Percentiles rank a stretch among this genome's conserved stretches.
These are phyloP conservation scores for Podospora didyma DNA, from an alignment of 495 filamentous ascomycete genomes.

Conservation along the genomic window DNA sequence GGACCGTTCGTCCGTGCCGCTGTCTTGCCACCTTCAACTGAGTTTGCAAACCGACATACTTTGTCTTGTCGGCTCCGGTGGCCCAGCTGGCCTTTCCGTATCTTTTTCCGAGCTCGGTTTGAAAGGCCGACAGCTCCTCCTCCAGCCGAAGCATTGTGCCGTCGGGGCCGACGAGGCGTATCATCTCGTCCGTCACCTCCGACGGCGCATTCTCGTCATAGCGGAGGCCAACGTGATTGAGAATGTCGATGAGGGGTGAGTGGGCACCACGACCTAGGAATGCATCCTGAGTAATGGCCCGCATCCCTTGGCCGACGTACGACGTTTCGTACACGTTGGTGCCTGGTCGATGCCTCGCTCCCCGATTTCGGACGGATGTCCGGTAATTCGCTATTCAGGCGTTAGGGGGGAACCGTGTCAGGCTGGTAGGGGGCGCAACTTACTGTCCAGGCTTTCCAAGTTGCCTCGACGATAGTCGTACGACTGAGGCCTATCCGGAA, in stretches of 20 bases:
- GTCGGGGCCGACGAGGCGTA: not conserved
- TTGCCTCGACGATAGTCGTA: conserved; percentile 6
- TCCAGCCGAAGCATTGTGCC: conserved; percentile 40
- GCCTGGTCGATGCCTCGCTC: conserved; percentile 1
- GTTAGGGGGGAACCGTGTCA: not conserved
- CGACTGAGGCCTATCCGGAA: not conserved
- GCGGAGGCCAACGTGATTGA: conserved; percentile 4
- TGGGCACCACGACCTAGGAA: conserved; percentile 4
- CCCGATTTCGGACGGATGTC: not conserved
- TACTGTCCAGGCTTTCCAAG: conserved; percentile 3
- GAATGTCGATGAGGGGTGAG: conserved; percentile 3
- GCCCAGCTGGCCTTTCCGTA: conserved; percentile 27
- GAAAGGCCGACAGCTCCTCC: conserved; percentile 35
- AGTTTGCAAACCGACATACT: not conserved
- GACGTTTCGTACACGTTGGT: conserved; percentile 2
- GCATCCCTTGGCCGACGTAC: not conserved
- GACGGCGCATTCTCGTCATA: conserved; percentile 9
- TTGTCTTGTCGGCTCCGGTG: conserved; percentile 1
- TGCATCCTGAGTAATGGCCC: conserved; percentile 4
- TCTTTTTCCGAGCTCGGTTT: conserved; percentile 39
- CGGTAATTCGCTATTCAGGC: not conserved
- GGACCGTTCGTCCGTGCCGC: not conserved
- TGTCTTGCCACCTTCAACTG: conserved; percentile 3
- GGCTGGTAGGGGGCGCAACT: not conserved
- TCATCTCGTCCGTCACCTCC: conserved; percentile 3